These are phyloP conservation scores for Trypanosoma scelopori DNA, from an alignment of 208 protist species.

Conservation along the genomic window DNA sequence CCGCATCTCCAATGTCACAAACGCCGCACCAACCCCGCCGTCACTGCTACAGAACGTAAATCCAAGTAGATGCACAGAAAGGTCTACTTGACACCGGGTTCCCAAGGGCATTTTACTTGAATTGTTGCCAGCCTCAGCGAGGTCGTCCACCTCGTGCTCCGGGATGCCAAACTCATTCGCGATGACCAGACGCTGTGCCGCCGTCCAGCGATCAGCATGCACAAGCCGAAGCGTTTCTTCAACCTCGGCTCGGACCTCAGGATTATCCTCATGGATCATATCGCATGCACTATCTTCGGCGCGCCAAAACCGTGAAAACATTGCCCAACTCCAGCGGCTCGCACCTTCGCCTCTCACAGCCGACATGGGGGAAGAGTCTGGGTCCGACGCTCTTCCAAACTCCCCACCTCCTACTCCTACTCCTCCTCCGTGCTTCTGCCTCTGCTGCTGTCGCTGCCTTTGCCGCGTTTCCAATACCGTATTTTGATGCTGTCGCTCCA, in stretches of 20 bases:
- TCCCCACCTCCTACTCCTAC: constrained; percentile 23
- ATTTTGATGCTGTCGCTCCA: constrained; percentile 21
- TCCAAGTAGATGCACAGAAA: neutral
- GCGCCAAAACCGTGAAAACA: constrained; percentile 5
- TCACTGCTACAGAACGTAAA: constrained; percentile 6
- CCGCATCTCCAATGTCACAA: constrained; percentile 7
- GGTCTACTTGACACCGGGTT: neutral
- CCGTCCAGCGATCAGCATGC: constrained; percentile 49
- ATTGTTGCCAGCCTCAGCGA: constrained; percentile 21
- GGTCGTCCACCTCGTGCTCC: constrained; percentile 40
- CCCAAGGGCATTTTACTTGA: neutral
- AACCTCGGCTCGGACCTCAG: constrained; percentile 43
- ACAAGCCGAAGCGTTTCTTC: constrained; percentile 60
- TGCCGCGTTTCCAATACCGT: constrained; percentile 9
- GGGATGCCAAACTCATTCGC: constrained; percentile 67
- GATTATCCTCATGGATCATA: constrained; percentile 22
- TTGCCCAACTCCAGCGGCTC: constrained; percentile 22
- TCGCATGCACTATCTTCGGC: constrained; percentile 1
- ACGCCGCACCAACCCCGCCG: neutral
- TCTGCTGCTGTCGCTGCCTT: constrained; percentile 16
- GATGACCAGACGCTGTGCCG: constrained; percentile 59
- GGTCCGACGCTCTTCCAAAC: neutral
- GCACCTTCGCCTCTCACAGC: neutral
- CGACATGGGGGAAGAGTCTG: neutral
- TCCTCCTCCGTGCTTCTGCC: constrained; percentile 17